A percentile compares a stretch with the other conserved stretches of the same genome.
These are phyloP conservation scores for Pisolithus albus DNA, from an alignment of 768 basidiomycete genomes.

Conservation along the genomic window DNA sequence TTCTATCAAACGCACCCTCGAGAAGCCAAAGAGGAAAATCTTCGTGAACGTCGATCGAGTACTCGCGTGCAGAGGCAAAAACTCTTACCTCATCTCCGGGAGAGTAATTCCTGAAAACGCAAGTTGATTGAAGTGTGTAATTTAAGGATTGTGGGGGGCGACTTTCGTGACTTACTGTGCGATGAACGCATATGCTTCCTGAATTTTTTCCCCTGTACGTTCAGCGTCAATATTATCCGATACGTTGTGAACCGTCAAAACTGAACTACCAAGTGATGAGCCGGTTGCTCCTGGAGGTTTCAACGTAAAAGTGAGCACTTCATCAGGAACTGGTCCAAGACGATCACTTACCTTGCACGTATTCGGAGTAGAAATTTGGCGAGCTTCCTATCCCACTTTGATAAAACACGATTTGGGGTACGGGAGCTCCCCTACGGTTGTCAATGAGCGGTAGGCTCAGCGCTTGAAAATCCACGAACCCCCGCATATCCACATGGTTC, in stretches of 20 bases:
- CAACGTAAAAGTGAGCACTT: conserved; percentile 4
- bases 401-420: conserved; percentile 59
- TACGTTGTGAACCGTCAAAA: neutral
- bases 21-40: conserved; percentile 78
- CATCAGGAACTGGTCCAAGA: neutral
- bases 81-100: conserved; percentile 60
- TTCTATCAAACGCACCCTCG: conserved; percentile 39
- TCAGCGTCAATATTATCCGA: conserved; percentile 1
- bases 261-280: conserved; percentile 44
- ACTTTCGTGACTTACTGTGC: conserved; percentile 49
- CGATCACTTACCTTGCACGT: conserved; percentile 45
- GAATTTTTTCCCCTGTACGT: conserved; percentile 56
- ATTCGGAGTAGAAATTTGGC: conserved; percentile 48
- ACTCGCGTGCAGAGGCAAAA: neutral
- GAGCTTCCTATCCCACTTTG: conserved; percentile 58
- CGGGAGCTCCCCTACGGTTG: conserved; percentile 29
- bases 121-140: neutral
- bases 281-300: conserved; percentile 51
- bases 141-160: neutral
- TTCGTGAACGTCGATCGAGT: conserved; percentile 20
- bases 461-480: conserved; percentile 12
- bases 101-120: conserved; percentile 49
- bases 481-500: conserved; percentile 41
- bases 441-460: neutral
- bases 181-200: conserved; percentile 76